Percentiles rank a stretch among this genome's conserved stretches.
These are phyloP conservation scores for Annona cherimola DNA, from an alignment of 164 flowering plant genomes.

Conservation along the genomic window DNA sequence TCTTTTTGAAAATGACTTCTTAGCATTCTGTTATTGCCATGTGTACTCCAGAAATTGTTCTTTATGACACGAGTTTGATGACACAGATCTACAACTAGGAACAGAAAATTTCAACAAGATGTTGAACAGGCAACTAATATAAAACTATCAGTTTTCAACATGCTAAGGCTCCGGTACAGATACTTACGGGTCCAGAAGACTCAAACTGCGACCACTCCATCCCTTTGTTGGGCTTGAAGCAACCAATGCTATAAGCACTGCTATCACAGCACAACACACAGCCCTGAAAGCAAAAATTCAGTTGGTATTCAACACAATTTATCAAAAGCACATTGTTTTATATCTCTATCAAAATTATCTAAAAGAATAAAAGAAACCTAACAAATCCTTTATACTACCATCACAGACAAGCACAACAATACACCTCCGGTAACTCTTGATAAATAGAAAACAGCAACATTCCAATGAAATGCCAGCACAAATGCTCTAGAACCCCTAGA, in stretches of 20 bases:
- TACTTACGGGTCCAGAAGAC: slow-evolving; percentile 97
- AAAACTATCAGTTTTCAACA: not conserved
- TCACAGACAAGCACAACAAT: not conserved
- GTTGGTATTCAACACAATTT: slow-evolving; percentile 3
- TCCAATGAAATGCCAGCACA: not conserved
- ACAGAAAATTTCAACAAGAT: not conserved
- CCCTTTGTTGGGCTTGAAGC: slow-evolving; percentile 99
- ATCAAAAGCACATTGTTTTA: not conserved
- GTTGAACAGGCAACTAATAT: not conserved
- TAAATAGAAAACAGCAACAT: not conserved
- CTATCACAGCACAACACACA: slow-evolving; percentile 66
- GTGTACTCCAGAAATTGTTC: not conserved
- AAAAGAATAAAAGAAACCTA: not conserved
- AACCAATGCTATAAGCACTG: slow-evolving; percentile 79
- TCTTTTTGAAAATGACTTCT: not conserved
- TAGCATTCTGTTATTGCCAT: not conserved
- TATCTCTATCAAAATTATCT: not conserved
- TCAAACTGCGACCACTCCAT: slow-evolving; percentile 99
- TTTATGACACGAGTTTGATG: not conserved
- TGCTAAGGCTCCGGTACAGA: not conserved
- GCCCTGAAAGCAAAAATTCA: slow-evolving; percentile 47
- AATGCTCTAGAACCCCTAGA: not conserved
- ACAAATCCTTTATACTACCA: not conserved
- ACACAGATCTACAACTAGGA: not conserved
- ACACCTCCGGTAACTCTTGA: slow-evolving; percentile 1